Conservation (phyloP, 2,329 filamentous ascomycete species). For the Diplodia seriata region DNA sequence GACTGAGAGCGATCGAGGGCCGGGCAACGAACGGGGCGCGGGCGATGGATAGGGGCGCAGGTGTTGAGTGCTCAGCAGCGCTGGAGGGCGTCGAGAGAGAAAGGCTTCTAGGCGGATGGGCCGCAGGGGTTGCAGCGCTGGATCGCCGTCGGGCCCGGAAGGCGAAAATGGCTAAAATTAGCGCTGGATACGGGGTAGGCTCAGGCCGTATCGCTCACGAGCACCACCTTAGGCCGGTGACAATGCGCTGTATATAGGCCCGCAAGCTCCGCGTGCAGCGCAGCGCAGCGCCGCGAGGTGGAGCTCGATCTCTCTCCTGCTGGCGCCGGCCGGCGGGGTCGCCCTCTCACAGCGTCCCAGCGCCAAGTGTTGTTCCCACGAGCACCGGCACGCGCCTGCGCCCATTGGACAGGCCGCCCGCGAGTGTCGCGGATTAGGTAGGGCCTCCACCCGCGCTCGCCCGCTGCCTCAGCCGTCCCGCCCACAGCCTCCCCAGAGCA, state of each 20-base stretch:
- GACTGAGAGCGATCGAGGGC: constrained; percentile 26
- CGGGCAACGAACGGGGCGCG: constrained; percentile 16
- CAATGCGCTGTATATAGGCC: not conserved
- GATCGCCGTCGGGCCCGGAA: constrained; percentile 30
- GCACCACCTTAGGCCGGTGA: constrained; percentile 1
- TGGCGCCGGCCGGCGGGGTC: not conserved
- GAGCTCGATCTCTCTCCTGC: constrained; percentile 1
- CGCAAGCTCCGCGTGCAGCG: constrained; percentile 12
- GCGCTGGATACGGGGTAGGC: constrained; percentile 27
- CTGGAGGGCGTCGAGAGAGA: constrained; percentile 2
- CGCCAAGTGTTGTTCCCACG: constrained; percentile 29
- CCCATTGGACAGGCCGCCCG: constrained; percentile 21
- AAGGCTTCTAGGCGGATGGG: constrained; percentile 20
- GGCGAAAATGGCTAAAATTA: constrained; percentile 31
- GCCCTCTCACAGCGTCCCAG: constrained; percentile 10
- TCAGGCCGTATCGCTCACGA: constrained; percentile 28
- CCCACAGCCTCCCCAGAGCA: not conserved
- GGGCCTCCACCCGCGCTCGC: constrained; percentile 1
- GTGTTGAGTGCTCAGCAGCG: constrained; percentile 9
- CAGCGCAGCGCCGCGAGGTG: not conserved
- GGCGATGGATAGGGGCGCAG: constrained; percentile 15
- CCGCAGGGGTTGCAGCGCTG: constrained; percentile 29
- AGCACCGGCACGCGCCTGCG: constrained; percentile 23
- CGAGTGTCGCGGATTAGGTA: constrained; percentile 9
- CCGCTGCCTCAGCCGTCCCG: not conserved